These are phyloP conservation scores for Globisporangium cylindrosporum DNA, from an alignment of 352 stramenopile species.

Conservation along the genomic window DNA sequence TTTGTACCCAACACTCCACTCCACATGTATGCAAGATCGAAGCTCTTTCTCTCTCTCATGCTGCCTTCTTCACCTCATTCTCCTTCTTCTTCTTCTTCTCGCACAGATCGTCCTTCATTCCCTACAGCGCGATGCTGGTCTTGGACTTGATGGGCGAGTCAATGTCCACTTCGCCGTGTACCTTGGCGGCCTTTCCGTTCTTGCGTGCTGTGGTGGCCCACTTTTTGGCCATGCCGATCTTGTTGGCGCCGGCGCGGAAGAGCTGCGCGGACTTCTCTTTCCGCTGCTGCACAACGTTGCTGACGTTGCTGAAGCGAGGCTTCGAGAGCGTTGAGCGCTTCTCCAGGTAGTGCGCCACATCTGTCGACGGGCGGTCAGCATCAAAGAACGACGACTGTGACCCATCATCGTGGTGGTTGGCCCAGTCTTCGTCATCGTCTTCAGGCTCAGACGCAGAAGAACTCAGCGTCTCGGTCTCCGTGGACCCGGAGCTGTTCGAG, in stretches of 20 bases:
- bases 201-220: constrained; percentile 18
- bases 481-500: constrained; percentile 48
- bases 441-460: constrained; percentile 34
- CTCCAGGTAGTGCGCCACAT: constrained; percentile 40
- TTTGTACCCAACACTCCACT: not conserved
- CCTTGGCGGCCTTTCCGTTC: constrained; percentile 11
- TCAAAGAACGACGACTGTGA: constrained; percentile 22
- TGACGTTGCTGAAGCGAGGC: constrained; percentile 11
- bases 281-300: constrained; percentile 7
- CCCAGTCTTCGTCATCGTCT: constrained; percentile 24
- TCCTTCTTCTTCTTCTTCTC: not conserved
- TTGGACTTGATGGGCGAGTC: constrained; percentile 8
- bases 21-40: constrained; percentile 16
- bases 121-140: constrained; percentile 8
- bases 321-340: constrained; percentile 14
- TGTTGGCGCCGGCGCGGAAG: constrained; percentile 7
- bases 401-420: constrained; percentile 24
- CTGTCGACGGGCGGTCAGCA: constrained; percentile 39
- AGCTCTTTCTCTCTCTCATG: constrained; percentile 12
- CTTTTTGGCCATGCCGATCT: constrained; percentile 16
- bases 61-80: not conserved
- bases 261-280: constrained; percentile 13
- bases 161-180: constrained; percentile 11
- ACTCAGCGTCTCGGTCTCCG: constrained; percentile 42
- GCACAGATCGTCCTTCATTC: not conserved